These are phyloP conservation scores for Leucoagaricus sp. DNA, from an alignment of 1,284 basidiomycete genomes.

Conservation along the genomic window DNA sequence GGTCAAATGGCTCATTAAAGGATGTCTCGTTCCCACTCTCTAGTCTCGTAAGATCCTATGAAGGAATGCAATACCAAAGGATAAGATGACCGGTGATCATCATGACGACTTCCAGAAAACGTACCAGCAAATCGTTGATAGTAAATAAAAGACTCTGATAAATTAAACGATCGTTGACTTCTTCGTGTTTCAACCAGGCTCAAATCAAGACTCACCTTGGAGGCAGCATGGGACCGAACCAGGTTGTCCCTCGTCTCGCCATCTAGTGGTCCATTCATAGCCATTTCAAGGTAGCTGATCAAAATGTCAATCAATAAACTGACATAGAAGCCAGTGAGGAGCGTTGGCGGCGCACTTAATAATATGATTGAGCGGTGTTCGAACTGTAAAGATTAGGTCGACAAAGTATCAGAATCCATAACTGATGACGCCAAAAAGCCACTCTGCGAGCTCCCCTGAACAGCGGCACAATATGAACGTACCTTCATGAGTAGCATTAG, in stretches of 20 bases:
- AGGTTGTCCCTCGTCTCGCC: slow-evolving; percentile 81
- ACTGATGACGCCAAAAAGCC: not conserved
- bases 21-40: slow-evolving; percentile 82
- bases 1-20: slow-evolving; percentile 82
- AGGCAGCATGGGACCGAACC: slow-evolving; percentile 78
- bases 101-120: slow-evolving; percentile 28
- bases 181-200: not conserved
- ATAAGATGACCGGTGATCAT: not conserved
- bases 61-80: not conserved
- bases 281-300: slow-evolving; percentile 76
- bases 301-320: slow-evolving; percentile 4
- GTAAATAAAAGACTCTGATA: slow-evolving; percentile 65
- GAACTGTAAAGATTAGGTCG: slow-evolving; percentile 41
- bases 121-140: slow-evolving; percentile 82
- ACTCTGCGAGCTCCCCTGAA: not conserved
- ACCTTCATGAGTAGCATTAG: slow-evolving; percentile 91
- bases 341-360: slow-evolving; percentile 51
- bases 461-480: slow-evolving; percentile 17
- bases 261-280: slow-evolving; percentile 80
- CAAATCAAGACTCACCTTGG: slow-evolving; percentile 51
- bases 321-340: not conserved
- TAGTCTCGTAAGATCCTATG: slow-evolving; percentile 78
- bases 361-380: slow-evolving; percentile 77
- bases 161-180: slow-evolving; percentile 9
- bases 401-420: not conserved